A percentile compares a stretch with the other conserved stretches of the same genome.
phyloP scores from a whole-genome alignment of 495 filamentous ascomycete genomes.

The Penicillium cosmopolitanum region DNA sequence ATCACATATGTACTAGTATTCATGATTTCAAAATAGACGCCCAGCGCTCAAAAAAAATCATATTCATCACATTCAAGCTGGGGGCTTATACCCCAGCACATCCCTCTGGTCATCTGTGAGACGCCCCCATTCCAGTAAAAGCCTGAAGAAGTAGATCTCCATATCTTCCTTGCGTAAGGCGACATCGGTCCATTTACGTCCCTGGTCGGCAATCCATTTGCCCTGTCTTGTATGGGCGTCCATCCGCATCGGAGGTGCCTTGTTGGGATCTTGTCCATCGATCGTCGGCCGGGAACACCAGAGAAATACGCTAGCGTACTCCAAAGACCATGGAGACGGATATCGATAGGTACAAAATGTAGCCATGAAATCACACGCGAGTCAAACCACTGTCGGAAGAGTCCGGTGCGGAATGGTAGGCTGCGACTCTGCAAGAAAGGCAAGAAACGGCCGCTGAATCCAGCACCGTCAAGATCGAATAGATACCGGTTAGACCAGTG shows the following conservation, averaged over 20 bases:
- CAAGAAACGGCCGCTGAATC: conserved; percentile 65
- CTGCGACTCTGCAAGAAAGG: conserved; percentile 64
- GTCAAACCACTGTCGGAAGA: conserved; percentile 79
- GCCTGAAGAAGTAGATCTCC: conserved; percentile 79
- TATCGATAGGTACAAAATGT: conserved; percentile 77
- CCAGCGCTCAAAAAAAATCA: background rate
- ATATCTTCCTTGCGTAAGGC: conserved; percentile 78
- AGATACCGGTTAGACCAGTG: conserved; percentile 68
- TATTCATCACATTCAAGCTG: background rate
- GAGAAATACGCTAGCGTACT: conserved; percentile 68
- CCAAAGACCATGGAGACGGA: conserved; percentile 67
- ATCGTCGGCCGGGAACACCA: conserved; percentile 32
- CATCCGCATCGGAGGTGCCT: conserved; percentile 25
- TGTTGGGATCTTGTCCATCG: background rate
- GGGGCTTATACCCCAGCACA: conserved; percentile 52
- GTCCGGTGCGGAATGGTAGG: conserved; percentile 63
- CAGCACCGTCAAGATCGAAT: conserved; percentile 71
- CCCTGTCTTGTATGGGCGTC: conserved; percentile 51
- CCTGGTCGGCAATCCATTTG: conserved; percentile 67
- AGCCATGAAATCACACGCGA: conserved; percentile 71
- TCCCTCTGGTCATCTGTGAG: conserved; percentile 66
- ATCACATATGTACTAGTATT: conserved; percentile 1
- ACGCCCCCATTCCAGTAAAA: conserved; percentile 76
- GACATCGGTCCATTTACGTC: conserved; percentile 64
- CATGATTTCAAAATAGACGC: conserved; percentile 2